phyloP scores from a whole-genome alignment of 106 monocot species.

The Alisma plantagoaquatica region DNA sequence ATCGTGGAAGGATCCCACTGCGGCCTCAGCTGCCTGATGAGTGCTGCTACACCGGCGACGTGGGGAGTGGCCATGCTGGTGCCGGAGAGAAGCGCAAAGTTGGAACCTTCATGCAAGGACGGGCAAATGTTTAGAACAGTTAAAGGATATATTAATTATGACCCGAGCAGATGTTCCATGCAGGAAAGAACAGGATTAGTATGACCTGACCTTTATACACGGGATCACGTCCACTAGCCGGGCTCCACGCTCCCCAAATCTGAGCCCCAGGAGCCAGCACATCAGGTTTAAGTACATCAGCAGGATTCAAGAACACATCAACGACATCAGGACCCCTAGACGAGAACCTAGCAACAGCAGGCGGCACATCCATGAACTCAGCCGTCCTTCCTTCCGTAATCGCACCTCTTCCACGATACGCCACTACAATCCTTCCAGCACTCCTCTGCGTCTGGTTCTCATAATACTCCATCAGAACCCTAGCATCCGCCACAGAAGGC shows the following conservation, averaged over 20 bases:
- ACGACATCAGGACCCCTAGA: conserved; percentile 66
- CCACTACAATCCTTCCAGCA: conserved; percentile 4
- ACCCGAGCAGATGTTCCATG: too few species aligned
- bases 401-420: conserved; percentile 33
- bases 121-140: neutral
- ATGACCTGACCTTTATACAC: conserved; percentile 19
- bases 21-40: conserved; percentile 44
- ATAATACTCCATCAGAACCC: conserved; percentile 58
- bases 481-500: conserved; percentile 29
- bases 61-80: conserved; percentile 91
- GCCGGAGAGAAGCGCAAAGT: conserved; percentile 64
- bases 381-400: conserved; percentile 58
- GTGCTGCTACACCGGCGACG: conserved; percentile 59
- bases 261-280: conserved; percentile 64
- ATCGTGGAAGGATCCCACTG: conserved; percentile 62
- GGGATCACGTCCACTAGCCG: conserved; percentile 34
- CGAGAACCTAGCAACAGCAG: conserved; percentile 43
- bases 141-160: neutral
- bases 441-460: conserved; percentile 31
- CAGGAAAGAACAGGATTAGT: too few species aligned
- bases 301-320: conserved; percentile 19
- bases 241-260: conserved; percentile 89
- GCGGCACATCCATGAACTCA: conserved; percentile 17
- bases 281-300: conserved; percentile 75
- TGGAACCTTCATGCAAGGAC: conserved; percentile 11